Evolutionary conservation across 352 stramenopile species (phyloP).

Genomic region (Phytophthora hibernalis): DNA sequence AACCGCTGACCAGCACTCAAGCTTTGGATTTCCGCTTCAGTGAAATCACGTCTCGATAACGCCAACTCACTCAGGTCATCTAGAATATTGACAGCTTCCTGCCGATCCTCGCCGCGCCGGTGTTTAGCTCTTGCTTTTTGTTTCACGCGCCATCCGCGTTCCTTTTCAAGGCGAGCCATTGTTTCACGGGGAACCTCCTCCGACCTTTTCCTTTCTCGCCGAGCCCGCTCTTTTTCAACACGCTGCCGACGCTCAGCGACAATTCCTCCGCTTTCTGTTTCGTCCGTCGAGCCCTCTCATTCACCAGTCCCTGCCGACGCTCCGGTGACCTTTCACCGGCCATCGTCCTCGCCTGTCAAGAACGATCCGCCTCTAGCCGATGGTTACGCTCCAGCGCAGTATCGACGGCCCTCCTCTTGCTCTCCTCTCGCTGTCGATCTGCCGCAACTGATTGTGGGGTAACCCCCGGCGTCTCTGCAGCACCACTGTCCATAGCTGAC

Average conservation of each 20-base stretch:
- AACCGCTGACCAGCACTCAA: conserved; percentile 4
- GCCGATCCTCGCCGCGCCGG: not conserved
- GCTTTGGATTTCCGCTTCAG: not conserved
- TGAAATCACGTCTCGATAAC: not conserved
- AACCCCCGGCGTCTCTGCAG: not conserved
- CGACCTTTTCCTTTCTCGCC: not conserved
- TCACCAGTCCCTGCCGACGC: no score
- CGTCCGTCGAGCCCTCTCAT: no score
- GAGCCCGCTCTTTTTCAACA: not conserved
- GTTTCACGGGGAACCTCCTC: not conserved
- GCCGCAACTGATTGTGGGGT: not conserved
- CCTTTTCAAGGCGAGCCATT: not conserved
- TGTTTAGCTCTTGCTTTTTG: not conserved
- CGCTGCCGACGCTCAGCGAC: no score
- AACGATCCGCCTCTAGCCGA: not conserved
- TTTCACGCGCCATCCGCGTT: not conserved
- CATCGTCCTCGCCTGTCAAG: no score
- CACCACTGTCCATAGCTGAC: not conserved
- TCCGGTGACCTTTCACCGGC: no score
- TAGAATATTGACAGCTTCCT: not conserved
- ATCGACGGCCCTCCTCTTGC: not conserved
- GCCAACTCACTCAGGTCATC: not conserved
- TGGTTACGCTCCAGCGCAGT: not conserved
- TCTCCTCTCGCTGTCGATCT: not conserved
- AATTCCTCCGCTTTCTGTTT: no score